Conservation (phyloP, 495 filamentous ascomycete species). For the Glonium stellatum region DNA sequence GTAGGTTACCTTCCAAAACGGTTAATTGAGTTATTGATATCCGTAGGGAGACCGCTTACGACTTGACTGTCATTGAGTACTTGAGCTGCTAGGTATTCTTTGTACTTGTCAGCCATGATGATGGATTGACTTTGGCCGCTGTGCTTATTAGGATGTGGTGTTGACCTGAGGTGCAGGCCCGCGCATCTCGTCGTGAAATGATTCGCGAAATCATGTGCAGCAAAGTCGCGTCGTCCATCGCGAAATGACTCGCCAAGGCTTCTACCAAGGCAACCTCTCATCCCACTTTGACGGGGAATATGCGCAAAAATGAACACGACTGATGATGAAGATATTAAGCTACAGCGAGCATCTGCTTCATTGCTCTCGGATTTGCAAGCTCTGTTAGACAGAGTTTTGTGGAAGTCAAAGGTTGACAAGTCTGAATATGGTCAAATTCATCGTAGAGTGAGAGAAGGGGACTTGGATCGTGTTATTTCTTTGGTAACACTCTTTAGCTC, state of each 20-base stretch:
- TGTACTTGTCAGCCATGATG: conserved; percentile 55
- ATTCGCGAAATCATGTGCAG: conserved; percentile 23
- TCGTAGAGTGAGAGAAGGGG: conserved; percentile 22
- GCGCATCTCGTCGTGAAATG: conserved; percentile 27
- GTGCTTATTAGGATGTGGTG: conserved; percentile 31
- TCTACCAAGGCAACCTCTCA: neutral
- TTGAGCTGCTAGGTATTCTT: conserved; percentile 62
- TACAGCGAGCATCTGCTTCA: conserved; percentile 29
- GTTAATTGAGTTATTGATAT: conserved; percentile 5
- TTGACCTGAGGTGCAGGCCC: conserved; percentile 43
- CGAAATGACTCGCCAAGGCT: neutral
- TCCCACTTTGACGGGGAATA: neutral
- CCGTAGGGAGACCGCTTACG: conserved; percentile 43
- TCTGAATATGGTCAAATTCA: conserved; percentile 13
- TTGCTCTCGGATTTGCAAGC: conserved; percentile 27
- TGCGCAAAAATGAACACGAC: conserved; percentile 23
- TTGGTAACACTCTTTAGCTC: conserved; percentile 25
- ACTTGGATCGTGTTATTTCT: conserved; percentile 29
- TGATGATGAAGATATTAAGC: conserved; percentile 35
- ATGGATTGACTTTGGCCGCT: conserved; percentile 4
- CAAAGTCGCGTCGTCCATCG: conserved; percentile 11
- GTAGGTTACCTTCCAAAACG: conserved; percentile 66
- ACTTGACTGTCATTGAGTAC: conserved; percentile 70
- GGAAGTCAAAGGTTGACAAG: conserved; percentile 13
- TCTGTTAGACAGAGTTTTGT: conserved; percentile 26